Conservation (phyloP, 1,284 basidiomycete genomes). For the Malassezia dermatis region DNA sequence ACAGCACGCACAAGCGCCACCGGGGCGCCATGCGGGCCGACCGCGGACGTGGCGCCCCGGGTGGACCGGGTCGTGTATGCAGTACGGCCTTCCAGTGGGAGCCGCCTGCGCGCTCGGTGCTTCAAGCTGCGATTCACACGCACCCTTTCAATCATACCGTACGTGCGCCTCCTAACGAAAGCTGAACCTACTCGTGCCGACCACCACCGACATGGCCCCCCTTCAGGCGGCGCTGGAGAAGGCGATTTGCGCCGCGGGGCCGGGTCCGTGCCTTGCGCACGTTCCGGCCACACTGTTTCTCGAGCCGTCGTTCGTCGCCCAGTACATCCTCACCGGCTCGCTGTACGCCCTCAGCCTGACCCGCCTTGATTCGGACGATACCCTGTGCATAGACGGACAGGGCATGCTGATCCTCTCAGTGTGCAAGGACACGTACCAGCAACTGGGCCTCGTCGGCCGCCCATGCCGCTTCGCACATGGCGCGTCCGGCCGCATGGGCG, state of each 20-base stretch:
- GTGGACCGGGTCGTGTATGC: constrained; percentile 16
- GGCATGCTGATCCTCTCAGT: constrained; percentile 37
- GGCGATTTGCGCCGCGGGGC: neutral
- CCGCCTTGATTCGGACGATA: constrained; percentile 25
- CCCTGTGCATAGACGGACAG: constrained; percentile 36
- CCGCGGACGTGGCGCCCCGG: constrained; percentile 20
- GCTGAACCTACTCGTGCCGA: constrained; percentile 27
- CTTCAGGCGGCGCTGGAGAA: neutral
- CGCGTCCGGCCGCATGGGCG: constrained; percentile 37
- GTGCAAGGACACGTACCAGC: constrained; percentile 42
- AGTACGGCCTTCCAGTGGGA: constrained; percentile 16
- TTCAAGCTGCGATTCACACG: constrained; percentile 6
- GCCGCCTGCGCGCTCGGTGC: neutral
- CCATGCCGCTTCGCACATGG: constrained; percentile 29
- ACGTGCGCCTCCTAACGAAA: constrained; percentile 2
- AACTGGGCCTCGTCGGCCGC: constrained; percentile 37
- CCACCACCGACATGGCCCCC: neutral
- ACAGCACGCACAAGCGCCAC: constrained; percentile 40
- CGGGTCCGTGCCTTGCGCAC: constrained; percentile 21
- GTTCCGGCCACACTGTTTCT: constrained; percentile 35
- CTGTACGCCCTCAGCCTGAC: constrained; percentile 31
- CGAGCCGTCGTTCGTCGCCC: constrained; percentile 32
- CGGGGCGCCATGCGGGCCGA: constrained; percentile 37
- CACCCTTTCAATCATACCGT: constrained; percentile 36
- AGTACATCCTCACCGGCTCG: constrained; percentile 29